Evolutionary conservation across 208 protist genomes (phyloP), one percentile per base, ranked within the genome.

Genomic region (Trypanosoma cruzi): DNA sequence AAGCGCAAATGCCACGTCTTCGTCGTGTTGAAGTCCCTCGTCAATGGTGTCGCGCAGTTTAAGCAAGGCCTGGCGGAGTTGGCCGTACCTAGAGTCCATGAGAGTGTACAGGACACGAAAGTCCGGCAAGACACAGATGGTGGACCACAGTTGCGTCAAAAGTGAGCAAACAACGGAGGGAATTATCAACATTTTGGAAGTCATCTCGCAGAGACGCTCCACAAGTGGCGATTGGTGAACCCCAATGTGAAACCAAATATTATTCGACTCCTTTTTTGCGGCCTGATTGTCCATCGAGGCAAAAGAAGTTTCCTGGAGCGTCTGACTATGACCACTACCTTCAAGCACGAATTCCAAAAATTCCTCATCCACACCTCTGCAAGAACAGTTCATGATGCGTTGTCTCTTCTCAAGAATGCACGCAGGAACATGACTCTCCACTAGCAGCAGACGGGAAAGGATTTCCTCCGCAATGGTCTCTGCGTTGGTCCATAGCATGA

Each of bases 81-180:
- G 75, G 1, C 88, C 88, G 28, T 68, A 55, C 53, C 74, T 53
- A 31, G 81, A 71, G 54, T 91, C 83, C 48, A 94, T 60, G 18
- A 94, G 69, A 18, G 88, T 91, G 77, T 85, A 90, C 7, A 91
- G 24, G 0, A 88, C 84, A n/a, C 85, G 85, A 54, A 83, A 44
- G 52, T 94, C 88, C 5, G 88, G 85, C 44, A 90, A 40, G 10
- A 89, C 57, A 64, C 77, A 85, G 28, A 94, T 57, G 26, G 79
- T 77, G 4, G 72, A 67, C 36, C 83, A 48, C n/a, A 88, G 48
- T 49, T 83, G 68, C 2, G 85, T 80, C 8, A 94, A 73, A 7
- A 88, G 64, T 36, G 71, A 63, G 44, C 72, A 79, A 31, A 88
- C 81, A 0, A 61, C 64, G 60, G 77, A 64, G 4, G 88, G 88